Base-by-base conservation (phyloP, 331 rosid genomes). In the Acacia concinna region DNA sequence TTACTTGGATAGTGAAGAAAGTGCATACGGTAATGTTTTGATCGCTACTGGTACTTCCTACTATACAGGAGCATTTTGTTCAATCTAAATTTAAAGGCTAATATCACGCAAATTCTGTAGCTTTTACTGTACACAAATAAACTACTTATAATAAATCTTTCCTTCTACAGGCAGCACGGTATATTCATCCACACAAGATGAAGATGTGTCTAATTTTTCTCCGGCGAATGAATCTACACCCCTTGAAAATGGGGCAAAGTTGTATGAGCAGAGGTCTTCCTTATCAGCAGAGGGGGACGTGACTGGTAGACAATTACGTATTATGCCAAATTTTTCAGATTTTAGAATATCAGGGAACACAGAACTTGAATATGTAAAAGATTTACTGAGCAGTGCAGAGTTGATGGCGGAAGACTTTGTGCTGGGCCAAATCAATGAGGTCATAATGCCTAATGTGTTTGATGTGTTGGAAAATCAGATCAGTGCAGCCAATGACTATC, bases 361-460 rank as follows among this genome's bases (percentile, higher is more conserved):
- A 84, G 94, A 91, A 80, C 89, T 85, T 69, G 91, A 86, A 51
- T 92, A 91, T 70, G 85, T 94, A 41, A 86, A 82, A 54, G 85
- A 85, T 73, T 76, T 94, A 71, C 83, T 94, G 25, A 44, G 75
- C 79, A 84, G 79, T 51, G 89, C 88, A 14, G 87, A 91, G 23
- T 81, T 91, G 64, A 82, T 79, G 79, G 74, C 71, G 35, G 92
- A 92, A 82, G 89, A 86, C 73, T 89, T 87, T 57, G 84, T 84
- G 52, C 46, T 81, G 78, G 92, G 92, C 73, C 85, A 59, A 25
- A 69, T 83, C 40, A 65, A 82, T 28, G 57, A 52, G 20, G 81
- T 90, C 72, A 82, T 91, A 15, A 21, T 84, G 85, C 85, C 93
- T 65, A 82, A 68, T 85, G 86, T 90, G 66, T 88, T 90, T 82